These are phyloP conservation scores for Amyloporia xantha DNA, from an alignment of 768 basidiomycete species.

Conservation along the genomic window DNA sequence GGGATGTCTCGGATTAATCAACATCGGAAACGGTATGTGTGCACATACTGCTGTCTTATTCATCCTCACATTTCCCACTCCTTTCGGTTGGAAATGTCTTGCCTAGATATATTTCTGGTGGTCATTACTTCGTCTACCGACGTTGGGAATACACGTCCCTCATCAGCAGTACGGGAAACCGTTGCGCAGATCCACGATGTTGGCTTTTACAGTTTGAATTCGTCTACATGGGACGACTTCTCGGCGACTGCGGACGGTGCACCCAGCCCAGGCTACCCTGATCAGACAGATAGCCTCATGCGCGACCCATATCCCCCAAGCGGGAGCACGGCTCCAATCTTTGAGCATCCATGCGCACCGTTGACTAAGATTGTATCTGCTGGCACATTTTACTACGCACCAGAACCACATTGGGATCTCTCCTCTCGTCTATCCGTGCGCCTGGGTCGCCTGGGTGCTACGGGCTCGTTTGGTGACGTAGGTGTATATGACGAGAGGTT, in stretches of 20 bases:
- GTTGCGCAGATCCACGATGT: slow-evolving; percentile 85
- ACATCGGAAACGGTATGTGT: slow-evolving; percentile 59
- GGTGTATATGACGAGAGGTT: slow-evolving; percentile 74
- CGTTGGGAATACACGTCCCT: slow-evolving; percentile 63
- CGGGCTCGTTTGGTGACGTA: slow-evolving; percentile 34
- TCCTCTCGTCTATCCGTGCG: slow-evolving; percentile 76
- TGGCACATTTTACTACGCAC: slow-evolving; percentile 90
- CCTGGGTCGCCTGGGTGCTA: slow-evolving; percentile 28
- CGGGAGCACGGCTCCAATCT: slow-evolving; percentile 41
- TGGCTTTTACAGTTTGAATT: slow-evolving; percentile 81
- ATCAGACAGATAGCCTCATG: slow-evolving; percentile 43
- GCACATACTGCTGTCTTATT: too few species aligned
- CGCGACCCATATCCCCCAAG: slow-evolving; percentile 40
- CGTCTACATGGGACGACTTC: slow-evolving; percentile 78
- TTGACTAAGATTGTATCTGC: slow-evolving; percentile 87
- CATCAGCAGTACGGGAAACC: slow-evolving; percentile 50
- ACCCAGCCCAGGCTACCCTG: slow-evolving; percentile 49
- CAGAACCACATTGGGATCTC: slow-evolving; percentile 81
- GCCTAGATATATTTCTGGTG: slow-evolving; percentile 72
- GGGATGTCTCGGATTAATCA: slow-evolving; percentile 80
- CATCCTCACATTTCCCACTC: background rate
- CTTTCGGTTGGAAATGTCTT: too few species aligned
- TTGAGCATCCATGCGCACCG: slow-evolving; percentile 87
- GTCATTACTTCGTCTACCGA: slow-evolving; percentile 72
- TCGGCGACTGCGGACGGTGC: slow-evolving; percentile 42